Evolutionary conservation across 352 stramenopile genomes (phyloP), one percentile per base, ranked within the genome.

Genomic region (Globisporangium recalcitrans): DNA sequence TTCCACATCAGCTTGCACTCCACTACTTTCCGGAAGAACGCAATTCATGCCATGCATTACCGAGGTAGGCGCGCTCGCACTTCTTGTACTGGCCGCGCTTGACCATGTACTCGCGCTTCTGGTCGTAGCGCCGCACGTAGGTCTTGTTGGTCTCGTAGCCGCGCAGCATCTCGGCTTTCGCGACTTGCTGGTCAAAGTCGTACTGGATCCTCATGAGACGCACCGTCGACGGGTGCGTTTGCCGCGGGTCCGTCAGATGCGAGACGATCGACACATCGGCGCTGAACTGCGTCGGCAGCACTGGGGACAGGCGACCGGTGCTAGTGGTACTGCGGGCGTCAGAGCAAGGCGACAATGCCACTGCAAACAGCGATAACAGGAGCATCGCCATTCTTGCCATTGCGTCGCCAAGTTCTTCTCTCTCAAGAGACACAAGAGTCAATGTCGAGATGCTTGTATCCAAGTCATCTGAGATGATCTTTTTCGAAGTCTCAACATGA

Each of bases 21-120:
- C 13, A 38, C 13, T 16, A 29, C 1, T 49, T 26, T n/a, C 16
- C 32, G 10, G 42, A n/a, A 14, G n/a, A 63, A 4, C 31, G 29
- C 7, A 42, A 16, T 9, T 10, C 29, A 22, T 38, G 4, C 34
- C 29, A 22, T 38, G 4, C 34, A 19, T 40, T 71, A 46, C 77
- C 82, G 32, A 91, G 64, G 46, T 89, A 89, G 13, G 79, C 82
- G 44, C 82, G 77, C 69, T 91, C 79, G 60, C 82, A 91, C 60
- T 82, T 88, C 49, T 66, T 64, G 63, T 84, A 89, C 60, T 79
- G 62, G 34, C 78, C 79, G 46, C 69, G 72, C 69, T 87, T 89
- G 65, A 87, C 80, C 79, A 87, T 88, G 64, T 88, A 91, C 69
- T 91, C 82, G 55, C 70, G 67, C 56, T 85, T 85, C 65, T 70